Conservation (phyloP, 78 protist species). For the Dictyostelium firmibasis region DNA sequence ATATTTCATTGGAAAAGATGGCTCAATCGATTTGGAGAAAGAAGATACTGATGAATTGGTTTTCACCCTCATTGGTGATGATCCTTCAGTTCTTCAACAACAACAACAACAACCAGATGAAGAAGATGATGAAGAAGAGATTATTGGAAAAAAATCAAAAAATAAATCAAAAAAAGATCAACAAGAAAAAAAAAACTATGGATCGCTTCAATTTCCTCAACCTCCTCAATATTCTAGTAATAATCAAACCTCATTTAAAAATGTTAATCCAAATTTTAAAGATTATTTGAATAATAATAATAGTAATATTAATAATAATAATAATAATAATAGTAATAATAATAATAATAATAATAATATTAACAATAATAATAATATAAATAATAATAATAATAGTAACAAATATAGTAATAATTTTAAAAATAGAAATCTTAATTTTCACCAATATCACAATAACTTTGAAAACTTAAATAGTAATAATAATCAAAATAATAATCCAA, state of each 20-base stretch:
- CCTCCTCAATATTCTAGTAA: background rate
- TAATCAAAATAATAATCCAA: background rate
- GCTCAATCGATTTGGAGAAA: background rate
- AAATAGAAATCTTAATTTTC: background rate
- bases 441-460: background rate
- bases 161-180: background rate
- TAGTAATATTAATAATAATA: background rate
- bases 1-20: slow-evolving; percentile 1
- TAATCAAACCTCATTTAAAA: background rate
- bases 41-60: slow-evolving; percentile 21
- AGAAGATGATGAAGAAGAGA: background rate
- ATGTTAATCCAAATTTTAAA: slow-evolving; percentile 4
- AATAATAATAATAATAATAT: too few species aligned
- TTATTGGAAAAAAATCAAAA: background rate
- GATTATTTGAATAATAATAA: background rate
- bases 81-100: slow-evolving; percentile 10
- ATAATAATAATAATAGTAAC: background rate
- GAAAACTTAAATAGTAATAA: background rate
- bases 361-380: background rate
- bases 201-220: background rate
- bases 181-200: background rate
- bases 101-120: background rate
- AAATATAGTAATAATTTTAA: background rate
- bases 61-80: slow-evolving; percentile 44
- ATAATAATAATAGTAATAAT: background rate